Conservation (phyloP, 768 basidiomycete species). For the Boletellus ananas region DNA sequence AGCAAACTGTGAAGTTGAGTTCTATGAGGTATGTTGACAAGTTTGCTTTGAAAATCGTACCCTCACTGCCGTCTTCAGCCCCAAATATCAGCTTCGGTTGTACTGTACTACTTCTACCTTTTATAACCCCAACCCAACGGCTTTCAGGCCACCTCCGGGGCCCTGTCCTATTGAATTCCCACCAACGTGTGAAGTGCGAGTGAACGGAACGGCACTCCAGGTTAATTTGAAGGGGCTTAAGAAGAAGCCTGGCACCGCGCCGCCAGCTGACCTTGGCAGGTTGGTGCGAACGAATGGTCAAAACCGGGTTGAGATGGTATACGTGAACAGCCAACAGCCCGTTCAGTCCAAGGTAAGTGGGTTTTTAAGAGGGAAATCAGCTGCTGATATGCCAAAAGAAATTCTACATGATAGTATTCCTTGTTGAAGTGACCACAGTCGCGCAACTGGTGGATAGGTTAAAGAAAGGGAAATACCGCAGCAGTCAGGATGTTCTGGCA, state of each 20-base stretch:
- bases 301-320: conserved; percentile 83
- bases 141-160: conserved; percentile 48
- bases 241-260: conserved; percentile 92
- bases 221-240: conserved; percentile 89
- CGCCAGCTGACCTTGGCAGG: conserved; percentile 70
- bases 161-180: conserved; percentile 88
- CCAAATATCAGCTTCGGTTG: conserved; percentile 75
- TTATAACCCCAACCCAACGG: conserved; percentile 46
- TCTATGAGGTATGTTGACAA: conserved; percentile 45
- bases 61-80: conserved; percentile 35
- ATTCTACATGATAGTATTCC: conserved; percentile 80
- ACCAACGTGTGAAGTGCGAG: conserved; percentile 84
- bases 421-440: conserved; percentile 76
- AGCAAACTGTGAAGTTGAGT: conserved; percentile 60
- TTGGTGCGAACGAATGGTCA: conserved; percentile 37
- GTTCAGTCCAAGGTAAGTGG: conserved; percentile 61
- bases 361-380: background rate
- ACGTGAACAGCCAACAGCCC: conserved; percentile 84
- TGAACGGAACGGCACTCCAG: conserved; percentile 64
- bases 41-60: background rate
- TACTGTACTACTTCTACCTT: conserved; percentile 87
- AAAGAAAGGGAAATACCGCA: conserved; percentile 61
- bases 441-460: conserved; percentile 66
- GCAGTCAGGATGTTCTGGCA: conserved; percentile 58
- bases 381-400: conserved; percentile 64